Evolutionary conservation across 768 basidiomycete genomes (phyloP), one percentile per base, ranked within the genome.

Genomic region (Panellus pusillus): DNA sequence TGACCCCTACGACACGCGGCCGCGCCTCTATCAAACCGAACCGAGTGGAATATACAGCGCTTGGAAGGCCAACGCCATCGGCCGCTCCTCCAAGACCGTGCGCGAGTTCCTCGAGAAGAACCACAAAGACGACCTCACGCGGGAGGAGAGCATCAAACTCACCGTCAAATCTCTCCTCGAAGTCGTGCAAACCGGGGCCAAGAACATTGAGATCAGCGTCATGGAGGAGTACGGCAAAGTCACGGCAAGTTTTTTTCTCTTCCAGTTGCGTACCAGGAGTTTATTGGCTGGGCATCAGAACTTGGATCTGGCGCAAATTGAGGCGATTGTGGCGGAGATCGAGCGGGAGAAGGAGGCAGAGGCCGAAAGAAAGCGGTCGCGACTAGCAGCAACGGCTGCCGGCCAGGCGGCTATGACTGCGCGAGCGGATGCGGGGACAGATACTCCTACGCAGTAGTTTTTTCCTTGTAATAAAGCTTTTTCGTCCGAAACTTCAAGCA

Each of bases 31-130:
- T 72, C 89, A 94, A 72, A 98, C 97, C 11, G 97, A 99, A 70
- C 97, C 97, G 1, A 91, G 91, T 67, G 97, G 97, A 17, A 98
- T 98, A 60, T 98, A 95, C 73, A 93, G 90, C 61, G 93, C 93
- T 29, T 99, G 97, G 97, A 99, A 98, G 86, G 97, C 97, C 18
- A 96, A 96, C 69, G 93, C 97, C 12, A 96, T 99, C 65, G 97
- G 97, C 36, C 87, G 97, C 48, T 97, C 95, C 6, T 95, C 93
- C 9, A 99, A 98, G 73, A 98, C 97, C 9, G 96, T 99, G 20
- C 88, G 96, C 50, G 97, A 99, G 67, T 99, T 98, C 72, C 71
- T 99, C 52, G 97, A 99, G 74, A 98, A 98, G 79, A 96, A 97
- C 63, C 92, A 96, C 72, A 92, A 87, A 63, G 93, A 97, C 58